Conservation (phyloP, 768 basidiomycete genomes). For the Ephemerocybe angulata region DNA sequence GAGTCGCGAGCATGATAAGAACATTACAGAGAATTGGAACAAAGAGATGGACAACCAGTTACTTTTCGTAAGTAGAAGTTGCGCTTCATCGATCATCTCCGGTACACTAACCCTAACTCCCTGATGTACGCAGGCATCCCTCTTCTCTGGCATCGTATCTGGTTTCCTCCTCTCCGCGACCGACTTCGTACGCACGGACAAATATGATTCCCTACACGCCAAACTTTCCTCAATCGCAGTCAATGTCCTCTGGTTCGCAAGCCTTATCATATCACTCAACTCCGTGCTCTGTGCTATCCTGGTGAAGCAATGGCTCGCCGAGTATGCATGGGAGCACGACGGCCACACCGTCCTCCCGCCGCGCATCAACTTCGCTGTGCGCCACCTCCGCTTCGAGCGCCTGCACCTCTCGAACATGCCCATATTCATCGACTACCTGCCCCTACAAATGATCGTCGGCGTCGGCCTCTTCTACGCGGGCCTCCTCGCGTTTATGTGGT, state of each 20-base stretch:
- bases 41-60: not conserved
- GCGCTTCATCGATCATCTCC: not conserved
- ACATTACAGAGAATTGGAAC: not conserved
- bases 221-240: not conserved
- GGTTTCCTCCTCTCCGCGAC: conserved; percentile 1
- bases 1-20: not conserved
- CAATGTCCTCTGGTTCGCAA: not conserved
- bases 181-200: not conserved
- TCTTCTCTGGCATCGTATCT: conserved; percentile 8
- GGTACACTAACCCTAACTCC: not conserved
- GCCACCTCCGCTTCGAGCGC: conserved; percentile 2
- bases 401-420: not conserved
- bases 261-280: not conserved
- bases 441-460: not conserved
- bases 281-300: not conserved
- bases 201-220: not conserved
- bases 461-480: not conserved
- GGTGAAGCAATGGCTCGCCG: conserved; percentile 2
- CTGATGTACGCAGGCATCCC: conserved; percentile 4
- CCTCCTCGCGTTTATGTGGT: not conserved
- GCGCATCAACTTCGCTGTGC: not conserved
- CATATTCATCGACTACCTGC: not conserved
- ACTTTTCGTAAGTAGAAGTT: not conserved
- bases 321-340: not conserved
- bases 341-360: not conserved